Evolutionary conservation across 345 rosid species (phyloP), one percentile per base, ranked within the genome.

Genomic region (Abelmoschus esculentus): DNA sequence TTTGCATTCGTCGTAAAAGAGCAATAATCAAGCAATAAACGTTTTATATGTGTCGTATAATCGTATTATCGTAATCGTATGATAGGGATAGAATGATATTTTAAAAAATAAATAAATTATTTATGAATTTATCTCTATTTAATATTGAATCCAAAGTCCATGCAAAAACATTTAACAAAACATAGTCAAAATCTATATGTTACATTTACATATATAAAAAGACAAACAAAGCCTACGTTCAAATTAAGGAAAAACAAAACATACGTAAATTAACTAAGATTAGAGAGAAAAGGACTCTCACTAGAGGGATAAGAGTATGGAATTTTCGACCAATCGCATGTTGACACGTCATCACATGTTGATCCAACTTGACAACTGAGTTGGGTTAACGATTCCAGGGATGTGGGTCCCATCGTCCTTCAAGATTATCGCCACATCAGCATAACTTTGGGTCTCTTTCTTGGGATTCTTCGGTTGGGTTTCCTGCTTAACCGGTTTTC

Each of bases 331-430:
- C 79, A 73, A 32, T 71, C 19, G 12, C 1, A n/a, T 19, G 3
- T 18, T 7, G 50, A 70, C 77, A 72, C 74, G 72, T 69, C 14
- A 5, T 26, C 40, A 90, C 91, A 78, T 84, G 63, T 80, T 80
- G 66, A 89, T 84, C 97, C 97, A 92, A 55, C 85, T 76, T 5
- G 88, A 81, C 31, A 92, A 85, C 13, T 89, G 90, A 65, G 79
- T 75, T 22, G 93, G 96, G 77, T 92, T 92, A 36, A 92, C 83
- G 18, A 91, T 70, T 59, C 89, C 90, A 0, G 93, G 89, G 0
- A 92, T 81, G 73, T 89, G 92, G 83, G 77, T 75, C 70, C 88
- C 92, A 0, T 85, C 82, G 0, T 70, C 71, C 80, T 82, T 86
- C 77, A 89, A 74, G 54, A 92, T 81, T 77, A 70, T 65, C 46